phyloP scores from a whole-genome alignment of 768 basidiomycete genomes.

The Amanita phalloides region DNA sequence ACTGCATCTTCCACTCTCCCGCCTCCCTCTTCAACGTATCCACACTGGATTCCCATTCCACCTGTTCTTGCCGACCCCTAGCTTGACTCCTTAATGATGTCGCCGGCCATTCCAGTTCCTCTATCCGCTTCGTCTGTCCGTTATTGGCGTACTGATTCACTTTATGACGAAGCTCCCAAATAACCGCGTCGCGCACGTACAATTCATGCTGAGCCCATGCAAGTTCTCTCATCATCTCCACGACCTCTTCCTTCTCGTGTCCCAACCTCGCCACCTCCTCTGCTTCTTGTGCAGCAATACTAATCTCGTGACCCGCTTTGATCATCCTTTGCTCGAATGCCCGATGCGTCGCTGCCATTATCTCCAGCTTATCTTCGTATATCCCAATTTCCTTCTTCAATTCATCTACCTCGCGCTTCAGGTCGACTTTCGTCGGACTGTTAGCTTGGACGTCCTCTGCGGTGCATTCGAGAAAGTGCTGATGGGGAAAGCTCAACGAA shows the following conservation, averaged over 20 bases:
- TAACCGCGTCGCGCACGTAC: not conserved
- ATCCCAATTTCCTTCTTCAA: not conserved
- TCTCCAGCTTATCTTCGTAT: not conserved
- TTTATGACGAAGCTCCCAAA: not conserved
- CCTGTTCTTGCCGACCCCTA: not conserved
- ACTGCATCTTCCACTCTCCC: conserved; percentile 7
- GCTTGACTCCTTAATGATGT: not conserved
- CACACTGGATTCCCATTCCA: not conserved
- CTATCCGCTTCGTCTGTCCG: not conserved
- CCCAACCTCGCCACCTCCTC: not conserved
- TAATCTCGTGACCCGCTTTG: not conserved
- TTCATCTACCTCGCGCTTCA: not conserved
- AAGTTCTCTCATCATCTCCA: not conserved
- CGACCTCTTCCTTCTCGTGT: not conserved
- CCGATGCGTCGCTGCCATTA: not conserved
- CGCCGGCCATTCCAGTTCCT: not conserved
- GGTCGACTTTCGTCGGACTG: not conserved
- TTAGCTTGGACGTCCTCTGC: not conserved
- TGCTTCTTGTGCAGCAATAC: not conserved
- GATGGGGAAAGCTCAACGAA: not conserved
- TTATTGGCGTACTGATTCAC: not conserved
- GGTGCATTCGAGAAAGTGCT: not conserved
- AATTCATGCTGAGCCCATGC: not conserved
- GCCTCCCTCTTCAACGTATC: conserved; percentile 10
- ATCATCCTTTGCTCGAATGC: not conserved